Percentiles rank a stretch among this genome's conserved stretches.
phyloP scores from a whole-genome alignment of 371 early-diverging fungal genomes.

The Mortierella sp. region DNA sequence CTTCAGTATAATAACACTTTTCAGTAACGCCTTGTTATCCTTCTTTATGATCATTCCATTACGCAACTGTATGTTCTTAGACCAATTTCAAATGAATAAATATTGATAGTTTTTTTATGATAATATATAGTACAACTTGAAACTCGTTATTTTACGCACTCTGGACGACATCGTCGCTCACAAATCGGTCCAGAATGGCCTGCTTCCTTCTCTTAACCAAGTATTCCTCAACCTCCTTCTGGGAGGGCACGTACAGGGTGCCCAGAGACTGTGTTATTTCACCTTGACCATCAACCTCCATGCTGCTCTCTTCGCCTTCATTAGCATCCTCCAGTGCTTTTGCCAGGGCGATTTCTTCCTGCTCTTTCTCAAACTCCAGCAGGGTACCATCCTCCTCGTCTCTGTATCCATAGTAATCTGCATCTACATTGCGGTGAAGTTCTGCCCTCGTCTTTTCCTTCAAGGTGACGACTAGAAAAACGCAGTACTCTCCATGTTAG shows the following conservation, averaged over 20 bases:
- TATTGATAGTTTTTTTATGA: neutral
- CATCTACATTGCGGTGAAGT: constrained; percentile 85
- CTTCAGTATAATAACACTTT: constrained; percentile 10
- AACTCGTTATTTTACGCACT: neutral
- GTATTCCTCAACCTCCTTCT: constrained; percentile 82
- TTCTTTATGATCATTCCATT: too few species aligned
- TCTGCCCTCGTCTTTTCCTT: constrained; percentile 74
- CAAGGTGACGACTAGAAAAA: constrained; percentile 30
- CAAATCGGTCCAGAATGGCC: constrained; percentile 57
- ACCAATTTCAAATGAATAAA: too few species aligned
- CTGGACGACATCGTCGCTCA: constrained; percentile 35
- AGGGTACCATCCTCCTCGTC: constrained; percentile 92
- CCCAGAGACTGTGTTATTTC: constrained; percentile 35
- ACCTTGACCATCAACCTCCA: constrained; percentile 52
- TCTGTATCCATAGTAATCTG: constrained; percentile 95
- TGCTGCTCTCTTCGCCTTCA: constrained; percentile 42
- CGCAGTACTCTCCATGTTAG: too few species aligned
- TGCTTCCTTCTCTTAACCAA: constrained; percentile 77
- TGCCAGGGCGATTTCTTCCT: constrained; percentile 57
- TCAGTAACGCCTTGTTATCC: neutral
- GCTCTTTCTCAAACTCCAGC: constrained; percentile 80
- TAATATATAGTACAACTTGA: neutral
- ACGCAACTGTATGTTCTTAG: too few species aligned
- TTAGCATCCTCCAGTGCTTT: constrained; percentile 45
- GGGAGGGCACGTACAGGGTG: constrained; percentile 65